Base-by-base conservation (phyloP, 805 yeast species). In the Blastobotrys americana region DNA sequence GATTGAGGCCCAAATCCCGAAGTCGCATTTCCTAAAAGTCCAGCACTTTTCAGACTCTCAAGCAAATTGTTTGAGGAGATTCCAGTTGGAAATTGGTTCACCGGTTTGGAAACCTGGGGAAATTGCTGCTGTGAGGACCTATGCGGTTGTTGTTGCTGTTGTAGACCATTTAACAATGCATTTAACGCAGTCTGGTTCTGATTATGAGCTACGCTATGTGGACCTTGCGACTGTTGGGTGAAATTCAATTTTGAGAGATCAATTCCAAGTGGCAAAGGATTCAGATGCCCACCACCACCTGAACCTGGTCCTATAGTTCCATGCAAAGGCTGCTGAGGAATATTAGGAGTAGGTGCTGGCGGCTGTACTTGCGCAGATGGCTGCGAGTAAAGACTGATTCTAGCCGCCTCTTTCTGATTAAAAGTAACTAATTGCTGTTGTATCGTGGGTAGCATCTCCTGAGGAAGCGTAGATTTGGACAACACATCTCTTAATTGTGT, bases 371-470 rank as follows among this genome's bases (percentile, higher is more conserved):
- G 13, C 8, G 31, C 8, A 8, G 31, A 25, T 13, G 31, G 31
- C 31, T 13, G 31, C 25, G 25, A 15, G 18, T 21, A 17, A 19
- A 23, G 10, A 21, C 20, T 37, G 21, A 67, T 45, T 39, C 64
- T 63, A 21, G 54, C 58, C 9, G 45, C 40, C 33, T 58, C 61
- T 39, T 56, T 51, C 10, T 50, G 45, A 4, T 52, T 42, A 39
- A 55, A 55, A 15, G 51, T 49, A 18, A 55, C 60, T 43, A 64
- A 46, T 33, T 63, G 63, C 17, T 48, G 50, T 38, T 60, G 62
- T 9, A 65, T 55, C 18, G 49, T 45, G 2, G 59, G 58, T 18
- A 65, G 47, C 15, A 43, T 47, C 3, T 47, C 46, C 4, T 61
- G 55, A 18, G 64, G 63, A 6, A 61, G 53, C 2, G 52, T 37